Evolutionary conservation across 306 rosid genomes (phyloP).

Genomic region (Medicago ruthenica): DNA sequence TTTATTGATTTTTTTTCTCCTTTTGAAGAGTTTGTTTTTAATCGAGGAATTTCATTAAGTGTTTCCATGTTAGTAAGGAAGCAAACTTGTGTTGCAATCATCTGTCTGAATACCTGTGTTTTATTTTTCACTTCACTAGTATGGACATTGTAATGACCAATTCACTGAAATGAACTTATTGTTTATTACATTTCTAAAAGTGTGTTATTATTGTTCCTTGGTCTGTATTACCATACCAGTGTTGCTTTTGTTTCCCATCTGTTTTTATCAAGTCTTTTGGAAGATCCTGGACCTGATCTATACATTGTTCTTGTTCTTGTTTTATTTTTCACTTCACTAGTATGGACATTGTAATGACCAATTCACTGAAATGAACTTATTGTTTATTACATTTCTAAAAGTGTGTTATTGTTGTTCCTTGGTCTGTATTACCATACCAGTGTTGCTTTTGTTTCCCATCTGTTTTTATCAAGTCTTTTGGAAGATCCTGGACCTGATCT

Average conservation of each 20-base stretch:
- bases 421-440: neutral
- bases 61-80: slow-evolving; percentile 2
- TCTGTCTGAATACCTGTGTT: neutral
- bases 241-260: slow-evolving; percentile 28
- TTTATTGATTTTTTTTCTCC: slow-evolving; percentile 9
- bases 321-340: neutral
- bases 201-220: slow-evolving; percentile 4
- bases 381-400: slow-evolving; percentile 12
- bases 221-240: neutral
- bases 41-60: neutral
- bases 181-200: slow-evolving; percentile 12
- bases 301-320: slow-evolving; percentile 22
- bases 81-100: slow-evolving; percentile 4
- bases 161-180: slow-evolving; percentile 21
- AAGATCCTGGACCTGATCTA: slow-evolving; percentile 6
- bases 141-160: slow-evolving; percentile 5
- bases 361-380: slow-evolving; percentile 19
- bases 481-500: slow-evolving; percentile 13
- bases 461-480: neutral
- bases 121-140: neutral
- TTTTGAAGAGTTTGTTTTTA: slow-evolving; percentile 1
- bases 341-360: slow-evolving; percentile 3
- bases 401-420: slow-evolving; percentile 8
- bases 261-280: neutral
- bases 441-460: slow-evolving; percentile 29